These are phyloP conservation scores for Penicillium silybi DNA, from an alignment of 495 filamentous ascomycete species.

Conservation along the genomic window DNA sequence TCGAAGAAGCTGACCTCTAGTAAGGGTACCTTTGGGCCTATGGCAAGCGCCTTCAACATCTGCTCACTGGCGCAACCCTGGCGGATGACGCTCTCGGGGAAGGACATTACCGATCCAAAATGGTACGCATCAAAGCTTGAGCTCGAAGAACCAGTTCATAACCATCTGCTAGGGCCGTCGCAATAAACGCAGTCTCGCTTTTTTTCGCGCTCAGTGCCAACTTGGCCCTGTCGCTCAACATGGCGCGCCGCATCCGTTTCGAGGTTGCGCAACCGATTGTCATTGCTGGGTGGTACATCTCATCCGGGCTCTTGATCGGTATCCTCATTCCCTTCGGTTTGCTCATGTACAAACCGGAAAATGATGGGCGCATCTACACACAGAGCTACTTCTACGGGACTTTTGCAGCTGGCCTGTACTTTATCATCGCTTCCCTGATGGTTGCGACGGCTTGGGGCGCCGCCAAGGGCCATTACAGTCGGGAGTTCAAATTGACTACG, in stretches of 20 bases:
- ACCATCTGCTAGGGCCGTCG: conserved; percentile 50
- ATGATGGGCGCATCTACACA: conserved; percentile 26
- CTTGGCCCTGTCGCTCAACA: conserved; percentile 63
- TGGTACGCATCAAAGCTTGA: conserved; percentile 47
- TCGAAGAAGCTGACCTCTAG: neutral
- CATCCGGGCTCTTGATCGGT: conserved; percentile 60
- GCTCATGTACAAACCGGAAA: conserved; percentile 16
- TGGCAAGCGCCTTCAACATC: conserved; percentile 78
- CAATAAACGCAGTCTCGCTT: conserved; percentile 72
- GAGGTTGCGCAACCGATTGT: conserved; percentile 61
- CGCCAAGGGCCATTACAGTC: conserved; percentile 56
- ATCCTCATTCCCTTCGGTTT: conserved; percentile 50
- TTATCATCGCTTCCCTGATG: conserved; percentile 68
- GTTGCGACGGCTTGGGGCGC: conserved; percentile 66
- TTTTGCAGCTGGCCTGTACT: conserved; percentile 72
- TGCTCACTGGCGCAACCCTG: conserved; percentile 71
- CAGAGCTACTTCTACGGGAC: conserved; percentile 82
- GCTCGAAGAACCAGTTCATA: neutral
- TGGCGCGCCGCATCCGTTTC: conserved; percentile 62
- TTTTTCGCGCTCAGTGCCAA: conserved; percentile 68
- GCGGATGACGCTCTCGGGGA: conserved; percentile 58
- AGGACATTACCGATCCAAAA: conserved; percentile 59
- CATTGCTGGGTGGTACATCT: conserved; percentile 61
- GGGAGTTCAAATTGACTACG: conserved; percentile 66
- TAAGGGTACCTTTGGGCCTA: conserved; percentile 73